phyloP scores from a whole-genome alignment of 768 basidiomycete species.

The Mycena rebaudengoi region DNA sequence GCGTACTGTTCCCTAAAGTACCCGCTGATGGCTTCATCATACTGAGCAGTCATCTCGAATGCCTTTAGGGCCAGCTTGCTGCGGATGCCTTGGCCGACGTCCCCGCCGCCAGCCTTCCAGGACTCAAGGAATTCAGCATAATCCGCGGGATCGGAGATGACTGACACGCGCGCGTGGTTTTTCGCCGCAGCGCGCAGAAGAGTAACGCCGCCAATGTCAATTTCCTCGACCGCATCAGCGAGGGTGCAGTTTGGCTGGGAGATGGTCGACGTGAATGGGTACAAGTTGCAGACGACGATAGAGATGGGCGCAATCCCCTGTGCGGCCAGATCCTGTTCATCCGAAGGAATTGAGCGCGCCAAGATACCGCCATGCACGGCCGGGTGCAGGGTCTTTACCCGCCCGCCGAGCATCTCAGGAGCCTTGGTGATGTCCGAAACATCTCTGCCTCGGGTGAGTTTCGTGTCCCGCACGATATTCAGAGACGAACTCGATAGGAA shows the following conservation, averaged over 20 bases:
- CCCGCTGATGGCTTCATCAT: conserved; percentile 94
- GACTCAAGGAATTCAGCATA: conserved; percentile 83
- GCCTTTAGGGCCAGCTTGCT: conserved; percentile 93
- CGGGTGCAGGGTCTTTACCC: conserved; percentile 98
- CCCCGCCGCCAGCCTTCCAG: conserved; percentile 78
- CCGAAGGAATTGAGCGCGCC: conserved; percentile 89
- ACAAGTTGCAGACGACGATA: conserved; percentile 98
- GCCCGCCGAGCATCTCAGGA: conserved; percentile 97
- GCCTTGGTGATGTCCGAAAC: conserved; percentile 97
- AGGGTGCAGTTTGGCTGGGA: conserved; percentile 89
- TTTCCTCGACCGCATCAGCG: conserved; percentile 93
- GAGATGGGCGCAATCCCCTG: conserved; percentile 93
- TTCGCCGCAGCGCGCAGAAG: conserved; percentile 97
- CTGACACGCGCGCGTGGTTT: conserved; percentile 92
- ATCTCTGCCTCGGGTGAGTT: conserved; percentile 65
- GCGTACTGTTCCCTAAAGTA: conserved; percentile 98
- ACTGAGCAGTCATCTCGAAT: conserved; percentile 94
- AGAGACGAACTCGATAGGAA: conserved; percentile 83
- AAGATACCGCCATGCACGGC: conserved; percentile 98
- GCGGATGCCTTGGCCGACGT: conserved; percentile 74
- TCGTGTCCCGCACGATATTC: background rate
- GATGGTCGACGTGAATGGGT: conserved; percentile 94
- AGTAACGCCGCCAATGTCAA: conserved; percentile 98
- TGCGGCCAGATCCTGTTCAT: conserved; percentile 83
- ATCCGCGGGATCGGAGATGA: conserved; percentile 89